A percentile compares a stretch with the other conserved stretches of the same genome.
Evolutionary conservation across 805 yeast genomes (phyloP).

Genomic region (Wickerhamomyces alni): DNA sequence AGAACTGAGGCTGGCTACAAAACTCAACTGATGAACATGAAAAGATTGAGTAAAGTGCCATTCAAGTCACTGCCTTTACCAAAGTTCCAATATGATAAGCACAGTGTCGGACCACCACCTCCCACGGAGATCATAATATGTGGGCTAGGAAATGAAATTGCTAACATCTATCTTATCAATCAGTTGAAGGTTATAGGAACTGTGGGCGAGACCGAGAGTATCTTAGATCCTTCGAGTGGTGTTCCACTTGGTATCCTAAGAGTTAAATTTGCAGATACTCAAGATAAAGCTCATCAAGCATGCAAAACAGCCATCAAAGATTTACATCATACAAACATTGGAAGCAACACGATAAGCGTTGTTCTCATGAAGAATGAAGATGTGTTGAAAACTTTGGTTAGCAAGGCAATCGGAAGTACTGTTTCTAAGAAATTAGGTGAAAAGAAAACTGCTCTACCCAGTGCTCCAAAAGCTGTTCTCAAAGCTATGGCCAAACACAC

Average conservation of each 20-base stretch:
- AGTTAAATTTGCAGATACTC: slow-evolving; percentile 50
- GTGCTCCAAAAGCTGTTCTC: slow-evolving; percentile 23
- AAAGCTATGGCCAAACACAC: slow-evolving; percentile 10
- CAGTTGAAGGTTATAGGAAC: slow-evolving; percentile 60
- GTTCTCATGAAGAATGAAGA: slow-evolving; percentile 44
- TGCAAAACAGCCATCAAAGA: slow-evolving; percentile 41
- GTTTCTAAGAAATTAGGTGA: slow-evolving; percentile 19
- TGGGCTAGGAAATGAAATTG: slow-evolving; percentile 53
- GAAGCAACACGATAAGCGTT: slow-evolving; percentile 47
- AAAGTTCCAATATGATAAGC: slow-evolving; percentile 44
- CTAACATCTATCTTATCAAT: slow-evolving; percentile 39
- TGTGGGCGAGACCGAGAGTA: slow-evolving; percentile 49
- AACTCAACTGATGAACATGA: slow-evolving; percentile 22
- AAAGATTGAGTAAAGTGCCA: slow-evolving; percentile 34
- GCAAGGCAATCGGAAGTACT: slow-evolving; percentile 4
- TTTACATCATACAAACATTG: slow-evolving; percentile 38
- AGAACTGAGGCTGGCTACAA: slow-evolving; percentile 21
- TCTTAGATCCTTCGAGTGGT: slow-evolving; percentile 69
- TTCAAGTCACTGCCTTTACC: slow-evolving; percentile 38
- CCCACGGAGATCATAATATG: slow-evolving; percentile 63
- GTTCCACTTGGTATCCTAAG: slow-evolving; percentile 71
- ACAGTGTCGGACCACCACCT: slow-evolving; percentile 74
- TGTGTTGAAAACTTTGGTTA: slow-evolving; percentile 27
- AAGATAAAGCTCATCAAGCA: slow-evolving; percentile 38
- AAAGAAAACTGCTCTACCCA: slow-evolving; percentile 10